Base-by-base conservation (phyloP, 1,284 basidiomycete genomes). In the Schizophyllum commune region DNA sequence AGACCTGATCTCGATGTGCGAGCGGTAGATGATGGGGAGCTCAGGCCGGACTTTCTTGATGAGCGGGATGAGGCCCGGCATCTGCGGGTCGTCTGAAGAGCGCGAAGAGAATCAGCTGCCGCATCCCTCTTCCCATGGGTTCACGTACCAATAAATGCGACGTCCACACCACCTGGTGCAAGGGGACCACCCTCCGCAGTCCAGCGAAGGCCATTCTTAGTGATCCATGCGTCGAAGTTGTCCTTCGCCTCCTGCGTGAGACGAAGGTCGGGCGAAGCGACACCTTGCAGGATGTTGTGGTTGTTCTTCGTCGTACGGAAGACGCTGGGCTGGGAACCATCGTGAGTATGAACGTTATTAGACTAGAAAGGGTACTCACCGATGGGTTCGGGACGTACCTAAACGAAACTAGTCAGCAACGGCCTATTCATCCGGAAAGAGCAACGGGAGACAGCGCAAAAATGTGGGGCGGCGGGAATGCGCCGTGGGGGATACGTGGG, bases 301-400 rank as follows among this genome's bases (percentile, higher is more conserved):
- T 93, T 94, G 86, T 92, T 91, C 81, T 94, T 94, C 64, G 92
- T 94, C 63, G 89, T 93, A 65, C 92, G 84, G 82, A 94, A 94
- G 47, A 94, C 90, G 65, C 83, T 83, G 5, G 92, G 92, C 47
- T 55, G 19, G 19, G 20, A 4, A 8, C 2, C 39, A 47, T 11
- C 39, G 17, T 47, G 39, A 47, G 39, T 47, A 13, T 47, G 39
- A 47, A 17, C 39, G 39, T 3, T 17, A 47, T 13, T 27, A 27
- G 27, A 2, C 11, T 20, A 20, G 13, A 55, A 20, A 13, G 9
- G 9, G 19, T 20, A 55, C 53, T 55, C 53, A 55, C 53, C 53
- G 87, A 88, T 62, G 92, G 83, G 79, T 94, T 92, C 58, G 91
- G 92, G 19, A 92, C 89, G 75, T 91, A 92, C 89, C 89, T 91